phyloP scores from a whole-genome alignment of 306 rosid species.

The Malus fusca region DNA sequence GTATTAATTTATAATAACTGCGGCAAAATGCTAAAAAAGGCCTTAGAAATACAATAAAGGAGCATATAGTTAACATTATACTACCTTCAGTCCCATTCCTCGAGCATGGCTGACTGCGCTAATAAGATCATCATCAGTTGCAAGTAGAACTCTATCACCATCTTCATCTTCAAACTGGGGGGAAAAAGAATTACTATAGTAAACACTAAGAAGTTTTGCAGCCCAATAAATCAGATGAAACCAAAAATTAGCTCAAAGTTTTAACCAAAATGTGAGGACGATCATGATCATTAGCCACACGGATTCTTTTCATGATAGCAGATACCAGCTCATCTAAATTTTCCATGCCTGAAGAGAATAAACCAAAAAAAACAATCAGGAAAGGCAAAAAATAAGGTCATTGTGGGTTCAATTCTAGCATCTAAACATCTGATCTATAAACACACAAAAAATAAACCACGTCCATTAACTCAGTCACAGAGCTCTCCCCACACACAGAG shows the following conservation, averaged over 20 bases:
- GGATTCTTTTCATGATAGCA: constrained; percentile 57
- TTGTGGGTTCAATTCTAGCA: background rate
- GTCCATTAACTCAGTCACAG: background rate
- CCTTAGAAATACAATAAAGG: constrained; percentile 5
- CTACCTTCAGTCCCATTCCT: constrained; percentile 62
- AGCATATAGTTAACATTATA: constrained; percentile 8
- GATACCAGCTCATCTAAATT: constrained; percentile 64
- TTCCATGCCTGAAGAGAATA: constrained; percentile 47
- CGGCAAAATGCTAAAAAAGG: background rate
- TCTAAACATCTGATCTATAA: background rate
- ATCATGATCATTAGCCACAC: constrained; percentile 25
- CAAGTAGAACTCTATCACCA: constrained; percentile 78
- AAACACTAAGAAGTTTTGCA: background rate
- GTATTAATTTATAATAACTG: background rate
- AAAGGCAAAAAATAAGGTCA: constrained; percentile 5
- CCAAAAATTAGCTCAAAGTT: constrained; percentile 14
- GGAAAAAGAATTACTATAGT: background rate
- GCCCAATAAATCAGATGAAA: constrained; percentile 8
- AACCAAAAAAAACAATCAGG: background rate
- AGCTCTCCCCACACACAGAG: background rate
- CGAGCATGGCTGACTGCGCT: constrained; percentile 73
- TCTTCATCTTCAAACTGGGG: constrained; percentile 89
- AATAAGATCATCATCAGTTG: constrained; percentile 61
- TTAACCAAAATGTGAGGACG: constrained; percentile 67
- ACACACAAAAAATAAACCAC: background rate